phyloP scores from a whole-genome alignment of 2,329 filamentous ascomycete species.

The Penicillium sp. region DNA sequence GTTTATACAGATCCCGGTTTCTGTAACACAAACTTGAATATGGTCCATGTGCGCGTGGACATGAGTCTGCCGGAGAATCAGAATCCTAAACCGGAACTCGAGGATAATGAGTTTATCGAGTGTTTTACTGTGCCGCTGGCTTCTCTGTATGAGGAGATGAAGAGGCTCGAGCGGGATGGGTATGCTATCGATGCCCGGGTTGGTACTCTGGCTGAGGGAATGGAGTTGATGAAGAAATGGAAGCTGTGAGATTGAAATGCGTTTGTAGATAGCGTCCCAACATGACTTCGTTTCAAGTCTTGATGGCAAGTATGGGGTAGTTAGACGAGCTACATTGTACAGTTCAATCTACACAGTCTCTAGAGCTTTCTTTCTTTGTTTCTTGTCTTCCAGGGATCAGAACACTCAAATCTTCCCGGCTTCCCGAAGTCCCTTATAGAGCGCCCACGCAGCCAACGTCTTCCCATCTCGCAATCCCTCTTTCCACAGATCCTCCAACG shows the following conservation, averaged over 20 bases:
- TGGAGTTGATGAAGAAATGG: slow-evolving; percentile 67
- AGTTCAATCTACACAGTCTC: not conserved
- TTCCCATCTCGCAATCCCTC: slow-evolving; percentile 60
- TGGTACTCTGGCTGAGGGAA: slow-evolving; percentile 75
- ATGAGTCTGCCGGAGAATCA: slow-evolving; percentile 70
- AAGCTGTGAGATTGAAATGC: slow-evolving; percentile 14
- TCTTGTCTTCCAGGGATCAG: not conserved
- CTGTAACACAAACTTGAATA: slow-evolving; percentile 55
- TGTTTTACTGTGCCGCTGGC: slow-evolving; percentile 70
- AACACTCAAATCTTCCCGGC: slow-evolving; percentile 49
- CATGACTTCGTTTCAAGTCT: not conserved
- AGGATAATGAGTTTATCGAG: slow-evolving; percentile 83
- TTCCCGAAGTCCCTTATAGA: slow-evolving; percentile 57
- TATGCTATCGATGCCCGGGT: slow-evolving; percentile 80
- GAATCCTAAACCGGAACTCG: slow-evolving; percentile 68
- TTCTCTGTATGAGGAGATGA: slow-evolving; percentile 68
- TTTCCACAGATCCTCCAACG: slow-evolving; percentile 56
- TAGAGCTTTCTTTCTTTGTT: not conserved
- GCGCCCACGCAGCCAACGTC: slow-evolving; percentile 57
- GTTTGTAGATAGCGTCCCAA: not conserved
- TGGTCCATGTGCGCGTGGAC: slow-evolving; percentile 73
- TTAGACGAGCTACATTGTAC: not conserved
- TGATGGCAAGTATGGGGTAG: not conserved
- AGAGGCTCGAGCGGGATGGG: slow-evolving; percentile 68
- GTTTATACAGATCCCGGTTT: slow-evolving; percentile 49